Conservation (phyloP, 2,329 filamentous ascomycete genomes). For the Anisogramma anomala region DNA sequence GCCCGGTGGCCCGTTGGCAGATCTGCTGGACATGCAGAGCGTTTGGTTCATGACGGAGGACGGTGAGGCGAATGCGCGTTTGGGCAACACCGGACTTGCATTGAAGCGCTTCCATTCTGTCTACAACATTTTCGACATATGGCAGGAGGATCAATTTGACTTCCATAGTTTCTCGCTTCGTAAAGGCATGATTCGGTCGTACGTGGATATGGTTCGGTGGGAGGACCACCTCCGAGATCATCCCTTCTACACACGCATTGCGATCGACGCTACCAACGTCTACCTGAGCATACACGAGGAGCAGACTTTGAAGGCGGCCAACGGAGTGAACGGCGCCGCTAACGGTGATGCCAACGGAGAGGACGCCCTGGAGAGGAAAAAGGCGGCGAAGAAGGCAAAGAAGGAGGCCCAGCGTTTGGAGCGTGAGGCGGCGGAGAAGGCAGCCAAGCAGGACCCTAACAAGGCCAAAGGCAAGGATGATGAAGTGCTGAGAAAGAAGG, state of each 20-base stretch:
- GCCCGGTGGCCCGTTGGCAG: conserved; percentile 73
- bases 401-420: conserved; percentile 57
- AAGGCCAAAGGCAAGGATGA: conserved; percentile 54
- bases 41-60: conserved; percentile 96
- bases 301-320: conserved; percentile 48
- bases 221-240: conserved; percentile 85
- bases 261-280: conserved; percentile 66
- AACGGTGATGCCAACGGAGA: conserved; percentile 30
- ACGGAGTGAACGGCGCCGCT: conserved; percentile 47
- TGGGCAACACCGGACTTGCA: conserved; percentile 71
- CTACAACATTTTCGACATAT: conserved; percentile 87
- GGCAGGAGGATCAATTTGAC: conserved; percentile 98
- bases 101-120: conserved; percentile 86
- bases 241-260: conserved; percentile 80
- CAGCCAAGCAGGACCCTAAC: conserved; percentile 72
- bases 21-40: conserved; percentile 96
- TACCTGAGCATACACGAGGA: conserved; percentile 73
- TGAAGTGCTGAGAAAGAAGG: conserved; percentile 66
- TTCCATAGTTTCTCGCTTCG: conserved; percentile 97
- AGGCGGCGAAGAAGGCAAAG: conserved; percentile 80
- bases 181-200: conserved; percentile 90
- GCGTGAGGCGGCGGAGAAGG: conserved; percentile 67
- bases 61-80: conserved; percentile 74
- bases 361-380: conserved; percentile 63
- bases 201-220: conserved; percentile 94